phyloP scores from a whole-genome alignment of 1,284 basidiomycete genomes.

The Cryptococcus sp. region DNA sequence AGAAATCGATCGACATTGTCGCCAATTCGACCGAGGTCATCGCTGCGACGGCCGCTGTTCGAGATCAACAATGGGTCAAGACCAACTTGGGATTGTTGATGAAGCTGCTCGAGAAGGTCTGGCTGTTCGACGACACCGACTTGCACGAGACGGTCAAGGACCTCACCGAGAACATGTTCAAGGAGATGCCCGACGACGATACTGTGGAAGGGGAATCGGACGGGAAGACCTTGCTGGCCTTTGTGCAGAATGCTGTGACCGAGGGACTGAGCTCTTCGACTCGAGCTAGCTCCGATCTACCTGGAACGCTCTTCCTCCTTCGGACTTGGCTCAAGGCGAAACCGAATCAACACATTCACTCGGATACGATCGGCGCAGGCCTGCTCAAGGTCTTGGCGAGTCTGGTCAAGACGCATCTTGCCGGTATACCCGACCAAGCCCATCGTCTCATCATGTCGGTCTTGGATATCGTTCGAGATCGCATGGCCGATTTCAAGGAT shows the following conservation, averaged over 20 bases:
- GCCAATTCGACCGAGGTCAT: conserved; percentile 84
- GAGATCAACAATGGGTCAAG: conserved; percentile 76
- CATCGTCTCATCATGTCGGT: conserved; percentile 51
- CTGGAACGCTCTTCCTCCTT: conserved; percentile 78
- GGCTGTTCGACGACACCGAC: conserved; percentile 65
- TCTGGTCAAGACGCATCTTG: conserved; percentile 81
- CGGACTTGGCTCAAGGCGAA: conserved; percentile 79
- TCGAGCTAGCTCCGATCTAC: conserved; percentile 49
- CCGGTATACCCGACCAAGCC: conserved; percentile 40
- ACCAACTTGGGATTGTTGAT: conserved; percentile 74
- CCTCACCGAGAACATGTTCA: conserved; percentile 78
- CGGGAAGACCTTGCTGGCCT: conserved; percentile 69
- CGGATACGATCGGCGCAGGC: conserved; percentile 70
- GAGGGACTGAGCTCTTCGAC: conserved; percentile 55
- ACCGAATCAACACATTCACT: conserved; percentile 59
- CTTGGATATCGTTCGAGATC: conserved; percentile 51
- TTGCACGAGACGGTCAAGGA: conserved; percentile 76
- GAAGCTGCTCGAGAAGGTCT: conserved; percentile 82
- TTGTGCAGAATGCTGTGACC: conserved; percentile 68
- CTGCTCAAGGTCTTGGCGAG: conserved; percentile 82
- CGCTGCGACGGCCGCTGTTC: conserved; percentile 76
- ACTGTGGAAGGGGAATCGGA: conserved; percentile 61
- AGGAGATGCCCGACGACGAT: conserved; percentile 78
- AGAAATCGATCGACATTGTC: conserved; percentile 62
- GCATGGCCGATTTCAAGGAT: conserved; percentile 53